A percentile compares a stretch with the other conserved stretches of the same genome.
Evolutionary conservation across 257 asterid species (phyloP).

Genomic region (Solanum appendiculatum): DNA sequence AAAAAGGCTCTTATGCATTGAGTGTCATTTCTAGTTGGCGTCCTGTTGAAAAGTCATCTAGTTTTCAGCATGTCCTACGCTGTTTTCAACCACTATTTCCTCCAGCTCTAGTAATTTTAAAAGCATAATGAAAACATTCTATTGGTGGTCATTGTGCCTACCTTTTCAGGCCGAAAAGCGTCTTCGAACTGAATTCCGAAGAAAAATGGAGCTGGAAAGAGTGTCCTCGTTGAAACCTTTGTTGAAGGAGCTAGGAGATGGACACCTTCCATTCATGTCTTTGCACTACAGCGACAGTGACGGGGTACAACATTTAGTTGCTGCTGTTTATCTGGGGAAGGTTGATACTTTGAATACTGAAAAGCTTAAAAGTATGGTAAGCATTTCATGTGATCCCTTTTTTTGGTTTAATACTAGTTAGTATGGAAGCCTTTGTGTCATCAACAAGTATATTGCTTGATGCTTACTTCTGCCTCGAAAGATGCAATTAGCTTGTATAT

Average conservation of each 20-base stretch:
- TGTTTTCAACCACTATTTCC: neutral
- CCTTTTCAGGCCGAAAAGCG: constrained; percentile 72
- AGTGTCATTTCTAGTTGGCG: neutral
- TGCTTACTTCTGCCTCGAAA: neutral
- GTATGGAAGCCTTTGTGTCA: neutral
- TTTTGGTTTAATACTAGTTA: neutral
- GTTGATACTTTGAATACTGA: constrained; percentile 61
- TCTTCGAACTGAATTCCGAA: constrained; percentile 55
- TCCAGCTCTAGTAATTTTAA: neutral
- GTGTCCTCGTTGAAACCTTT: constrained; percentile 58
- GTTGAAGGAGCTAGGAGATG: constrained; percentile 66
- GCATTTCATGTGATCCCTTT: neutral
- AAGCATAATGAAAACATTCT: neutral
- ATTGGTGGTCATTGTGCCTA: neutral
- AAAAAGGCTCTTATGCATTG: neutral
- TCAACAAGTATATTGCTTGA: neutral
- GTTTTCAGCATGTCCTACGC: neutral
- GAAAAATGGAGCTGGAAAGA: constrained; percentile 78
- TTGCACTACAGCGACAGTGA: constrained; percentile 61
- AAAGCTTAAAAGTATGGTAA: constrained; percentile 57
- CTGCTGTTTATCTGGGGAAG: constrained; percentile 86
- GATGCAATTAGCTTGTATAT: neutral
- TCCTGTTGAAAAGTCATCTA: neutral
- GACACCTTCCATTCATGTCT: constrained; percentile 73
- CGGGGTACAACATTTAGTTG: constrained; percentile 71